Evolutionary conservation across 2,329 filamentous ascomycete species (phyloP), one percentile per base, ranked within the genome.

Genomic region (Trichoderma afroharzianum): DNA sequence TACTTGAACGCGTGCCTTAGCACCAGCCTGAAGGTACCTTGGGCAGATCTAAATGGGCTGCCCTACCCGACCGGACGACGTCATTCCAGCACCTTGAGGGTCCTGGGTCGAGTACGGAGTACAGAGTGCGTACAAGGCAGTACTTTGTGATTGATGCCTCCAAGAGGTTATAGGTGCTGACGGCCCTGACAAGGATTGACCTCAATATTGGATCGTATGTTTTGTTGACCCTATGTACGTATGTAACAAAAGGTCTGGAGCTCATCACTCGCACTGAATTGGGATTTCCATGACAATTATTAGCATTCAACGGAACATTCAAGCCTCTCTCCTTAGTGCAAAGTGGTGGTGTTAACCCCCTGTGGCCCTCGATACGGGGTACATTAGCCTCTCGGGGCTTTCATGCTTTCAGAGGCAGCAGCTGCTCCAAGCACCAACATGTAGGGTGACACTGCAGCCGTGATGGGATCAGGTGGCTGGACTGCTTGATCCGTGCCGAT

Each of bases 311-410:
- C 21, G 28, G 15, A 43, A n/a, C 39, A 43, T 32, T 28, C 55
- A 30, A 28, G 2, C 55, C 39, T 26, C 3, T 47, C 61, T 47
- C 18, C 28, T 50, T 50, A 64, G 28, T 32, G 32, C 50, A 57
- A 12, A 57, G 18, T 18, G 32, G 21, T 26, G 32, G 32, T 26
- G 18, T 61, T 21, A 24, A 14, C 24, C 63, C 55, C 63, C 50
- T 67, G 15, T 28, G 43, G 50, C 24, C 32, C 33, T 33, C 12
- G 50, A 67, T 68, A 59, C 64, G 55, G 53, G 36, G 64, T 68
- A 59, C 64, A 43, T 68, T 68, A 68, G 64, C 64, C 55, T 33
- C 59, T 39, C 32, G 64, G 64, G 55, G 55, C 64, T 59, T 59
- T 59, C 55, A 43, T 36, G 55, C 64, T 59, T 59, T 59, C 55